Percentiles rank a stretch among this genome's conserved stretches.
Evolutionary conservation across 1,284 basidiomycete genomes (phyloP).

Genomic region (Ustilago loliicola): DNA sequence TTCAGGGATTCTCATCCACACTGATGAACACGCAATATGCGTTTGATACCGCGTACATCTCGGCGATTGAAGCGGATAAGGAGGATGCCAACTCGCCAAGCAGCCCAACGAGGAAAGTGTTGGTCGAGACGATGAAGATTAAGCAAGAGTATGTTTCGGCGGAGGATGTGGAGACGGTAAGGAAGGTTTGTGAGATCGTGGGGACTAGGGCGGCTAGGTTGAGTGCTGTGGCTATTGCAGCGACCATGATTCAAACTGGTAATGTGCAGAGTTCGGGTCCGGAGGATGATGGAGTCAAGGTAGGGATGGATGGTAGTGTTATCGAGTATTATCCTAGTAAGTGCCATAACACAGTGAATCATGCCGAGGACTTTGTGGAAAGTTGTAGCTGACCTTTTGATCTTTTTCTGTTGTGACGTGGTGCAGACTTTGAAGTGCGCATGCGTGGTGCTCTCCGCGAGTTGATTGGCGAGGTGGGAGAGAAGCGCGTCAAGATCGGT

Average conservation of each 20-base stretch:
- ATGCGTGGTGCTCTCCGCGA: constrained; percentile 81
- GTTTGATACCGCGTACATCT: constrained; percentile 92
- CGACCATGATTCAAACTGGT: constrained; percentile 85
- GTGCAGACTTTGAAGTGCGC: constrained; percentile 77
- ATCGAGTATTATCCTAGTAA: constrained; percentile 77
- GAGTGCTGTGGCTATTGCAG: constrained; percentile 87
- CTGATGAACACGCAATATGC: constrained; percentile 90
- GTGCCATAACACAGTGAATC: neutral
- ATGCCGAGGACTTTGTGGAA: neutral
- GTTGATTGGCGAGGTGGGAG: constrained; percentile 83
- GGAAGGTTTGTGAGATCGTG: constrained; percentile 83
- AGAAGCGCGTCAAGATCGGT: constrained; percentile 84
- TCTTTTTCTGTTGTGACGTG: constrained; percentile 75
- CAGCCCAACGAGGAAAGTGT: constrained; percentile 73
- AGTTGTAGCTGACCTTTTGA: neutral
- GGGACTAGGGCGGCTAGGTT: constrained; percentile 85
- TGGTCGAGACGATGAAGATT: constrained; percentile 78
- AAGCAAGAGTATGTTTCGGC: constrained; percentile 71
- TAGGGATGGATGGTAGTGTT: constrained; percentile 74
- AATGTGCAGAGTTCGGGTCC: constrained; percentile 72
- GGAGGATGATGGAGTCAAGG: constrained; percentile 65
- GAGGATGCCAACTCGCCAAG: constrained; percentile 29
- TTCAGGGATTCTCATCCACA: constrained; percentile 81
- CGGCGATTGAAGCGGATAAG: constrained; percentile 78
- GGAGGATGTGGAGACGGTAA: constrained; percentile 79